Percentiles rank a stretch among this genome's conserved stretches.
Evolutionary conservation across 768 basidiomycete species (phyloP).

Genomic region (Termitomyces bulborhizus): DNA sequence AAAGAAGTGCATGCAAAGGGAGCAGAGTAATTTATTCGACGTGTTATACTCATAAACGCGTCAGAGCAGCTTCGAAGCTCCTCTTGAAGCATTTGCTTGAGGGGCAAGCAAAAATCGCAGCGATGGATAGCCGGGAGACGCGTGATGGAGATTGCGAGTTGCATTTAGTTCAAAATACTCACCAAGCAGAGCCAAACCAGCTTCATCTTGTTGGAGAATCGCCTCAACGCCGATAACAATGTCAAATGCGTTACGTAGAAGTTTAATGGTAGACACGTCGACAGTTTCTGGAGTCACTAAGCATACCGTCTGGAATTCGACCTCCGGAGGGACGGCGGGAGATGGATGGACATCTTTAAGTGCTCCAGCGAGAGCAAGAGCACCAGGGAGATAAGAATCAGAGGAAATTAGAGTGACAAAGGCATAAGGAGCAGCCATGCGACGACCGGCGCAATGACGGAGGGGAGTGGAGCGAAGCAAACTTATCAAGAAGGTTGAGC

Average conservation of each 20-base stretch:
- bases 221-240: slow-evolving; percentile 89
- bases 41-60: not conserved
- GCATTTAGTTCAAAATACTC: slow-evolving; percentile 19
- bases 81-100: not conserved
- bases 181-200: slow-evolving; percentile 81
- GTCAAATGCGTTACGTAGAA: slow-evolving; percentile 75
- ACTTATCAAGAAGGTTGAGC: not conserved
- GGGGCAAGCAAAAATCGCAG: not conserved
- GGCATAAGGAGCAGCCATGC: slow-evolving; percentile 66
- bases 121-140: slow-evolving; percentile 1
- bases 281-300: slow-evolving; percentile 93
- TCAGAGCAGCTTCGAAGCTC: not conserved
- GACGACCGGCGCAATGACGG: slow-evolving; percentile 21
- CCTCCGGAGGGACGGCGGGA: slow-evolving; percentile 50
- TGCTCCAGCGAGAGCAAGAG: slow-evolving; percentile 79
- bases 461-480: slow-evolving; percentile 14
- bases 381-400: slow-evolving; percentile 89
- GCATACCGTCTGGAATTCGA: slow-evolving; percentile 78
- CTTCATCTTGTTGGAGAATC: slow-evolving; percentile 62
- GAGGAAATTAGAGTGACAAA: slow-evolving; percentile 93
- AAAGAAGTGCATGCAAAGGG: not conserved
- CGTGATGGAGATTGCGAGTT: slow-evolving; percentile 1
- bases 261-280: slow-evolving; percentile 73
- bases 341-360: slow-evolving; percentile 72
- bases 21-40: not conserved